Base-by-base conservation (phyloP, 2,329 filamentous ascomycete species). In the Diaporthe ilicicola region DNA sequence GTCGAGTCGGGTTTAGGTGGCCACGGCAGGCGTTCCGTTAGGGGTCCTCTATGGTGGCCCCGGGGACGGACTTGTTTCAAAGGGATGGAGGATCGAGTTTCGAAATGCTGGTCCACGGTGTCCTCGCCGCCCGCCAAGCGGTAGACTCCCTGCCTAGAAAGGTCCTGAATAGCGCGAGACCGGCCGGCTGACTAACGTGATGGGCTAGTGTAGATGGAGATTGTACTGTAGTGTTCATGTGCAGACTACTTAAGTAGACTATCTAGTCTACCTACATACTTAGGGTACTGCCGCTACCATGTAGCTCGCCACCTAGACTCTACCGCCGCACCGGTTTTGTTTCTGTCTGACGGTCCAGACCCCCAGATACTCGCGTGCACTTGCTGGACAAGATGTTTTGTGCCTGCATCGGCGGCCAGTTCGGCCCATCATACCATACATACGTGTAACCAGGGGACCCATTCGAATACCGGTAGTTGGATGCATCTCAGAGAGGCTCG, bases 61-160 rank as follows among this genome's bases (percentile, higher is more conserved):
- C n/a, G n/a, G 66, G 12, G 66, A 39, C 53, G 66, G 66, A 48
- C 53, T 59, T 32, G 66, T 59, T 68, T 68, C 66, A 68, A 59
- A 68, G 66, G 66, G 53, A 59, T 68, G 44, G 32, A 68, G 53
- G 53, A 68, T 64, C 42, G 66, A 46, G 44, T 68, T 59, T 55
- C 51, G 66, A 68, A 59, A 59, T 42, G 27, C 53, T 48, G 54
- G 59, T 50, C 59, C 59, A 64, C 59, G 15, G 59, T 64, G 59
- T 64, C 59, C 59, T 64, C 59, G 59, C 59, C 29, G 59, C 59
- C 59, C 59, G 59, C 59, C 59, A 62, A 46, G 56, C 39, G 27
- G 32, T 22, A 62, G 39, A 32, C 17, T 32, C 24, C 39, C 29
- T 48, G 59, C 59, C 59, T 19, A 19, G 27, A 17, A 3, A 10